Base-by-base conservation (phyloP, 129 eudicot species). In the Silybum marianum region DNA sequence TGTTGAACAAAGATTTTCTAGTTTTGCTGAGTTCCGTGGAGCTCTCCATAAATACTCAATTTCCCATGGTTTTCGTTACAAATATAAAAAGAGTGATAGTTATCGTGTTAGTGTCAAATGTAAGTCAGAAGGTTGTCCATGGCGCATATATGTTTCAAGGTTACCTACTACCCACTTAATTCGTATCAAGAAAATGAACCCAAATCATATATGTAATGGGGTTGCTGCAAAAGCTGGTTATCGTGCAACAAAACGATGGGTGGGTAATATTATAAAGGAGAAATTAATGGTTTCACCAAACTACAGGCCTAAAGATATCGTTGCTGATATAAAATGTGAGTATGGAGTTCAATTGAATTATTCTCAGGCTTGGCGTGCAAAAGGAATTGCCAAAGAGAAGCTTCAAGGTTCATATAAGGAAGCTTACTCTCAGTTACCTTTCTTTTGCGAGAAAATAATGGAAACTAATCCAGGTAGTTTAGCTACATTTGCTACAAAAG, bases 301-400 rank as follows among this genome's bases (percentile, higher is more conserved):
- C 71, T 94, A 92, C 86, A 85, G 80, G 71, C 98, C 98, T 0
- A 92, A 92, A 79, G 98, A 94, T 84, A 94, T 94, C 16, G 97
- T 90, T 67, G 78, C 73, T 14, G 98, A 94, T 26, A 92, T 94
- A 66, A 69, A 94, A 40, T 88, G 94, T 42, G 98, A 94, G 79
- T 94, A 89, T 74, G 98, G 97, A 44, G 89, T 94, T 75, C 89
- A 88, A 44, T 69, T 94, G 84, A 91, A 94, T 81, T 94, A 94
- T 74, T 87, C 94, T 1, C 98, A 94, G 83, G 98, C 98, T 62
- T 90, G 98, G 96, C 97, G 98, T 51, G 98, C 96, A 4, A 94
- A 92, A 82, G 97, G 92, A 78, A 88, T 89, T 62, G 98, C 97
- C 12, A 81, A 89, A 70, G 98, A 90, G 81, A 92, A 94, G 86